These are phyloP conservation scores for Clonostachys byssicola DNA, from an alignment of 2,329 filamentous ascomycete genomes.

Conservation along the genomic window DNA sequence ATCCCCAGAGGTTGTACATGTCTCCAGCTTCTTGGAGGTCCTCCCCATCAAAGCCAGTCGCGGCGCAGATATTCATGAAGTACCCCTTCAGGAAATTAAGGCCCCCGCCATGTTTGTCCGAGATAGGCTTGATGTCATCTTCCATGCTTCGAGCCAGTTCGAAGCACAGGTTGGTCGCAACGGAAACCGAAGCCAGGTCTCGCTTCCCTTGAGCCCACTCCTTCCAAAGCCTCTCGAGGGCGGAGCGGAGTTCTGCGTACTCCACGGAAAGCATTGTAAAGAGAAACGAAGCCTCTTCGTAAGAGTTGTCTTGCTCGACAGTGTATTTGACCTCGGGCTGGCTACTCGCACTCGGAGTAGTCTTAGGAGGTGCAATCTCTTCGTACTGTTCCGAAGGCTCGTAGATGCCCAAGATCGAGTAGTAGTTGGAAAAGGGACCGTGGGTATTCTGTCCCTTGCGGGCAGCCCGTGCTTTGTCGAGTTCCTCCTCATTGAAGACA, in stretches of 20 bases:
- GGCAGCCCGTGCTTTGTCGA: background rate
- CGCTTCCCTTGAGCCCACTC: background rate
- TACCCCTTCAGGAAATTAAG: background rate
- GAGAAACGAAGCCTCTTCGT: background rate
- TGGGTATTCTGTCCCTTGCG: background rate
- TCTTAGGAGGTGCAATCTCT: background rate
- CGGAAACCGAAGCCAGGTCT: constrained; percentile 9
- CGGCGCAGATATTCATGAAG: constrained; percentile 1
- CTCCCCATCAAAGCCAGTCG: constrained; percentile 1
- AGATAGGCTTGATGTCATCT: constrained; percentile 39
- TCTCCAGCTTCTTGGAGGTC: background rate
- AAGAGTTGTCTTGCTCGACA: background rate
- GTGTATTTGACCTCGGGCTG: background rate
- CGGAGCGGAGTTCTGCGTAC: constrained; percentile 2
- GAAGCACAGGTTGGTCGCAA: constrained; percentile 12
- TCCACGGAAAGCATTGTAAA: constrained; percentile 5
- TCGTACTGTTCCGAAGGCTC: background rate
- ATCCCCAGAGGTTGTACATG: background rate
- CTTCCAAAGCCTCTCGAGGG: constrained; percentile 7
- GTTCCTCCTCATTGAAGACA: background rate
- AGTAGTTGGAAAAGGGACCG: background rate
- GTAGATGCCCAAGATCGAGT: background rate
- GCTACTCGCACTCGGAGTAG: too few relatives aligned
- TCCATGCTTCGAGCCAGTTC: constrained; percentile 12
- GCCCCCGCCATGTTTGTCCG: constrained; percentile 3